Conservation (phyloP, 257 asterid genomes). For the Penstemon davidsonii region DNA sequence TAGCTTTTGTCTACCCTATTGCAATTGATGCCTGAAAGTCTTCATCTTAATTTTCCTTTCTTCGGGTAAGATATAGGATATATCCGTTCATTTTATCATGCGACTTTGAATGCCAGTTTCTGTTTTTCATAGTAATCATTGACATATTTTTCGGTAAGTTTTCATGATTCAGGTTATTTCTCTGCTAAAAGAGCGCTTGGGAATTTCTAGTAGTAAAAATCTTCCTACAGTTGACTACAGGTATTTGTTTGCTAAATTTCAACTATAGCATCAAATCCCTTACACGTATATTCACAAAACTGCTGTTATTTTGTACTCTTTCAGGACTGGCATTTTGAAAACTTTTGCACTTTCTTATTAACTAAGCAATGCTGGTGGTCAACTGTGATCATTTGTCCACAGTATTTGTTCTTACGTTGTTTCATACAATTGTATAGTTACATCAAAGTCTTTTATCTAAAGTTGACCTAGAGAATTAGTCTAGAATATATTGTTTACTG, state of each 20-base stretch:
- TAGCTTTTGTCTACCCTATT: neutral
- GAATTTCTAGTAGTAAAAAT: constrained; percentile 52
- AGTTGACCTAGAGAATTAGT: constrained; percentile 22
- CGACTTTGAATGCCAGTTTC: constrained; percentile 10
- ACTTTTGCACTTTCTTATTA: constrained; percentile 13
- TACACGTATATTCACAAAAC: neutral
- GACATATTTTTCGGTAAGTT: constrained; percentile 35
- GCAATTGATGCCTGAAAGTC: neutral
- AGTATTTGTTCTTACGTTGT: constrained; percentile 11
- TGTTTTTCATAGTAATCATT: constrained; percentile 27
- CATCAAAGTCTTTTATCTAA: neutral
- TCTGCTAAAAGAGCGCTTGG: constrained; percentile 83
- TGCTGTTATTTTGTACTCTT: constrained; percentile 11
- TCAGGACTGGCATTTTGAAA: constrained; percentile 14
- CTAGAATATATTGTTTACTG: neutral
- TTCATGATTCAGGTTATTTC: constrained; percentile 63
- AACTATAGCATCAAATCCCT: neutral
- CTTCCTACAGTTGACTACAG: constrained; percentile 88
- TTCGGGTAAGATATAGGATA: constrained; percentile 1
- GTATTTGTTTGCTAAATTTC: constrained; percentile 38
- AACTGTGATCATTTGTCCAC: constrained; percentile 17
- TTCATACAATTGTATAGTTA: neutral
- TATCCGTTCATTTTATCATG: neutral
- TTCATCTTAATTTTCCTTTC: neutral
- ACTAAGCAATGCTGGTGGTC: constrained; percentile 13